Evolutionary conservation across 2,329 filamentous ascomycete species (phyloP).

Genomic region (Cercospora zeina): DNA sequence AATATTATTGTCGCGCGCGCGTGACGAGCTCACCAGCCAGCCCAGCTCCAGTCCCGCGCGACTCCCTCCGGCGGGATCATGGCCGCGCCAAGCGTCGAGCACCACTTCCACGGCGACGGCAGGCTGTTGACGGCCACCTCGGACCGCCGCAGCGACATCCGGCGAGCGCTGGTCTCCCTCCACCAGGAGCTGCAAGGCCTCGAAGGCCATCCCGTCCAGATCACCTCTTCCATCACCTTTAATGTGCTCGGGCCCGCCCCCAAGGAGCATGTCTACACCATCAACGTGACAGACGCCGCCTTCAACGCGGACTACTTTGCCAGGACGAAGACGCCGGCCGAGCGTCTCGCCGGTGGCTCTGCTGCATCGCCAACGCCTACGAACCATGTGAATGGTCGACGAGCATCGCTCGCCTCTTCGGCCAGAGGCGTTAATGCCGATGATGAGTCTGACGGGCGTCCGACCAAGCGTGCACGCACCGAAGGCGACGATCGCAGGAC

Average conservation of each 20-base stretch:
- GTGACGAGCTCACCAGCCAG: too few relatives aligned
- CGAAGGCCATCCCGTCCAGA: slow-evolving; percentile 26
- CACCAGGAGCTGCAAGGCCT: slow-evolving; percentile 28
- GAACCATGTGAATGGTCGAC: slow-evolving; percentile 12
- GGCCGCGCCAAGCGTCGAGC: slow-evolving; percentile 23
- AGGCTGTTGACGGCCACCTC: slow-evolving; percentile 29
- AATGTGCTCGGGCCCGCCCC: slow-evolving; percentile 25
- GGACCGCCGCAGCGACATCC: slow-evolving; percentile 29
- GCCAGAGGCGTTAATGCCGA: not conserved
- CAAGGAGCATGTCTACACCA: slow-evolving; percentile 30
- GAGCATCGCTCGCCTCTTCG: slow-evolving; percentile 9
- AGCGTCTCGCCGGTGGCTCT: slow-evolving; percentile 2
- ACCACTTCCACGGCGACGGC: slow-evolving; percentile 33
- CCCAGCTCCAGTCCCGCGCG: too few relatives aligned
- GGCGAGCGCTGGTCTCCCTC: slow-evolving; percentile 27
- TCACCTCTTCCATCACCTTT: slow-evolving; percentile 30
- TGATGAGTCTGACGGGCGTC: slow-evolving; percentile 22
- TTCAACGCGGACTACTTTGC: slow-evolving; percentile 28
- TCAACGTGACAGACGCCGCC: slow-evolving; percentile 25
- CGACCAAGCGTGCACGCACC: slow-evolving; percentile 26
- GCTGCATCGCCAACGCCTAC: slow-evolving; percentile 20
- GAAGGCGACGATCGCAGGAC: slow-evolving; percentile 16
- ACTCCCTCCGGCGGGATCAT: slow-evolving; percentile 14
- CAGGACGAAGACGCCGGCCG: slow-evolving; percentile 17
- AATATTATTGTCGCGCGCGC: not conserved